phyloP scores from a whole-genome alignment of 2,329 filamentous ascomycete species.

The Furcasterigmium sp. region DNA sequence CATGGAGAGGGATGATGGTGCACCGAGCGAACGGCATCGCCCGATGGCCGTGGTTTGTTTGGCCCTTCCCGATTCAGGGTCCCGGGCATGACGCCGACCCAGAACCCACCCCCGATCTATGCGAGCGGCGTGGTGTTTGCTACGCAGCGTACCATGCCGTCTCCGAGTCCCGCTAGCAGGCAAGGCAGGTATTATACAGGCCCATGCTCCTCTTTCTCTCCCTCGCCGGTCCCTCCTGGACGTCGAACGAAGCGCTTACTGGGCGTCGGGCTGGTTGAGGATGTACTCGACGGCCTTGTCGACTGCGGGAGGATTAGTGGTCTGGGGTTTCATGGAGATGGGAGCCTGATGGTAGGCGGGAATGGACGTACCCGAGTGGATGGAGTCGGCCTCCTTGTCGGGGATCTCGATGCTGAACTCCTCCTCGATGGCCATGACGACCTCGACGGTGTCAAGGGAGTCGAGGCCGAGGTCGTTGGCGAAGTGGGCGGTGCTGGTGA shows the following conservation, averaged over 20 bases:
- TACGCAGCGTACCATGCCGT: background rate
- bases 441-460: constrained; percentile 96
- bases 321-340: background rate
- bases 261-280: constrained; percentile 84
- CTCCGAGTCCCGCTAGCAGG: background rate
- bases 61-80: too few relatives aligned
- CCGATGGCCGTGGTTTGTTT: too few relatives aligned
- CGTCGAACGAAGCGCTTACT: constrained; percentile 48
- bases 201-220: background rate
- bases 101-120: constrained; percentile 6
- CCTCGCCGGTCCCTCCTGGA: too few relatives aligned
- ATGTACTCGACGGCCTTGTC: constrained; percentile 96
- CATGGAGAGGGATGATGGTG: constrained; percentile 13
- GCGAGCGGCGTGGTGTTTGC: constrained; percentile 11
- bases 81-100: too few relatives aligned
- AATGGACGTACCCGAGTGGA: constrained; percentile 76
- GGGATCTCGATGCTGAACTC: constrained; percentile 91
- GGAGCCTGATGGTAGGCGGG: background rate
- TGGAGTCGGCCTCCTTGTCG: constrained; percentile 91
- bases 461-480: constrained; percentile 95
- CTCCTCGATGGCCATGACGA: constrained; percentile 99
- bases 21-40: background rate
- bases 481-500: constrained; percentile 82
- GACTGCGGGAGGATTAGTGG: constrained; percentile 45
- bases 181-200: constrained; percentile 2